Evolutionary conservation across 257 asterid genomes (phyloP).

Genomic region (Linaria vulgaris): DNA sequence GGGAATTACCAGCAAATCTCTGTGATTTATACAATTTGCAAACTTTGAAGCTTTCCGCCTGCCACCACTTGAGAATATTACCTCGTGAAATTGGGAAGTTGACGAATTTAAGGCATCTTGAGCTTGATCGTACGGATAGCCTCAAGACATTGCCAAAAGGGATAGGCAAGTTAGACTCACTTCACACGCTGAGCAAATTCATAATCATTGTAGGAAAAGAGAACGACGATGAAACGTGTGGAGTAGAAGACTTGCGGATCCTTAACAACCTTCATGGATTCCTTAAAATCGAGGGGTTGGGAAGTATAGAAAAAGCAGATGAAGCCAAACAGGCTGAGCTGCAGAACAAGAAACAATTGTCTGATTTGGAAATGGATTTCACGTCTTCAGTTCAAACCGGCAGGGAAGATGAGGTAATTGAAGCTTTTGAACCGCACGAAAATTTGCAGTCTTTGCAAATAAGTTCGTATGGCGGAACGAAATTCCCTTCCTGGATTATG

Average conservation of each 20-base stretch:
- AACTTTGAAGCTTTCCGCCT: constrained; percentile 52
- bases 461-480: constrained; percentile 42
- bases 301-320: constrained; percentile 34
- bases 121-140: constrained; percentile 45
- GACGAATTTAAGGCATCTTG: constrained; percentile 54
- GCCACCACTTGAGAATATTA: constrained; percentile 48
- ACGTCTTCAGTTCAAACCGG: constrained; percentile 25
- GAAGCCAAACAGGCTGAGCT: constrained; percentile 57
- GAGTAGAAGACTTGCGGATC: constrained; percentile 41
- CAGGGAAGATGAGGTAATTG: constrained; percentile 41
- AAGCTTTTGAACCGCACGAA: constrained; percentile 44
- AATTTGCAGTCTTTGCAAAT: constrained; percentile 48
- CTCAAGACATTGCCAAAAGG: constrained; percentile 63
- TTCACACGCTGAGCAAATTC: constrained; percentile 64
- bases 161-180: constrained; percentile 40
- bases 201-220: constrained; percentile 28
- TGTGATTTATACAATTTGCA: constrained; percentile 56
- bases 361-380: constrained; percentile 55
- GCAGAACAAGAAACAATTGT: constrained; percentile 37
- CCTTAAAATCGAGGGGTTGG: constrained; percentile 64
- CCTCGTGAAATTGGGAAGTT: constrained; percentile 40
- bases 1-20: constrained; percentile 47
- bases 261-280: constrained; percentile 55
- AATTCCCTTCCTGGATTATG: constrained; percentile 55
- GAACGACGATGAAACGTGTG: constrained; percentile 32